A percentile compares a stretch with the other conserved stretches of the same genome.
Evolutionary conservation across 352 stramenopile species (phyloP).

Genomic region (Pythium rhizo-oryzae): DNA sequence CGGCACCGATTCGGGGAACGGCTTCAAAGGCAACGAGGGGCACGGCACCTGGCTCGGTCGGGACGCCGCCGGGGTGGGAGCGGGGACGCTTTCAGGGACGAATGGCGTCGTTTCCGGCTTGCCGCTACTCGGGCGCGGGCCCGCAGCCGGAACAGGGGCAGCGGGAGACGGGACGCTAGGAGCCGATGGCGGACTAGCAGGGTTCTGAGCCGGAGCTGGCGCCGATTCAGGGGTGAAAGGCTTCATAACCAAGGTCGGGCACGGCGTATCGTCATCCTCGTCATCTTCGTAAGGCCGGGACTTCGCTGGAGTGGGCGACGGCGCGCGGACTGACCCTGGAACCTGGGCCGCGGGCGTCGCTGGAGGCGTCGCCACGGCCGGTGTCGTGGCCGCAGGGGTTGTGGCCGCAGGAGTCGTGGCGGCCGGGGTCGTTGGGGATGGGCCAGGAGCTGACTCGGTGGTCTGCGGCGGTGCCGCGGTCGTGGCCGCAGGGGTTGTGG

Average conservation of each 20-base stretch:
- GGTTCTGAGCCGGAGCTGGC: not conserved
- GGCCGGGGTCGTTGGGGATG: not conserved
- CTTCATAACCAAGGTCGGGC: constrained; percentile 10
- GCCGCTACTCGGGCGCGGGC: too few species aligned
- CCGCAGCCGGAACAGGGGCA: too few species aligned
- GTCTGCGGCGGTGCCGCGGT: not conserved
- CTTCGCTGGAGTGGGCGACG: not conserved
- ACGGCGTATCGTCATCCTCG: constrained; percentile 20
- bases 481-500: not conserved
- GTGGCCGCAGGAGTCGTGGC: not conserved
- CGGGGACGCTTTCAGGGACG: not conserved
- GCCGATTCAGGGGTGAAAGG: not conserved
- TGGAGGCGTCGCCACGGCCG: too few species aligned
- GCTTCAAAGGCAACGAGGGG: constrained; percentile 10
- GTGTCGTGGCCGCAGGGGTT: not conserved
- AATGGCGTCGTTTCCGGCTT: not conserved
- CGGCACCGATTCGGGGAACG: not conserved
- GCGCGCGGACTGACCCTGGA: not conserved
- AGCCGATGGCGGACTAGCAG: too few species aligned
- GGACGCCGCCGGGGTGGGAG: constrained; percentile 1
- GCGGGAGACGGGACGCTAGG: too few species aligned
- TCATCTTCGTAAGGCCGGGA: not conserved
- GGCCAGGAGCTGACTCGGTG: too few species aligned
- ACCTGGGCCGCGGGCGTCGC: not conserved
- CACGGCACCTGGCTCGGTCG: not conserved